These are phyloP conservation scores for Carpinus fangiana DNA, from an alignment of 306 rosid species.

Conservation along the genomic window DNA sequence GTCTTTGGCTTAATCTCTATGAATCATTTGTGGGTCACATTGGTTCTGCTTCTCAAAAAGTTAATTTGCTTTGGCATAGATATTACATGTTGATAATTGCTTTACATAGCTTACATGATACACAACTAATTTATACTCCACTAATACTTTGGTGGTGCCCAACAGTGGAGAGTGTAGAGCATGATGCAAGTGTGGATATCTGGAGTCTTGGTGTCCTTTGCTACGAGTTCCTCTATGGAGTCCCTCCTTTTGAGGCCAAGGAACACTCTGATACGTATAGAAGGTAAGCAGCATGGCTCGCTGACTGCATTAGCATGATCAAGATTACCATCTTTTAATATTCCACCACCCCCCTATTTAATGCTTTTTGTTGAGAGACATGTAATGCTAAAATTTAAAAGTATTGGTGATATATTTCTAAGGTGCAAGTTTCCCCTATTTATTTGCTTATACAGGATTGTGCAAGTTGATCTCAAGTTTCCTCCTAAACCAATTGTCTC, in stretches of 20 bases:
- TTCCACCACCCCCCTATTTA: not conserved
- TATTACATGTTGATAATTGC: not conserved
- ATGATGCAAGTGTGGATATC: constrained; percentile 96
- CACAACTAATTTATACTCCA: not conserved
- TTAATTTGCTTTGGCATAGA: not conserved
- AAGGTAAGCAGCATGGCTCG: constrained; percentile 49
- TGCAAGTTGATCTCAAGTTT: constrained; percentile 94
- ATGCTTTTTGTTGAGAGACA: not conserved
- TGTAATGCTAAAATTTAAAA: not conserved
- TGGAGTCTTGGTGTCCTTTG: constrained; percentile 99
- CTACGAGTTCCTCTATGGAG: constrained; percentile 96
- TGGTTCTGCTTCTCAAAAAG: not conserved
- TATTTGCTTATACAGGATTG: constrained; percentile 51
- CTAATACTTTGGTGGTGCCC: constrained; percentile 16
- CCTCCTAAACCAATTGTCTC: constrained; percentile 92
- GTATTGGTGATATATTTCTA: not conserved
- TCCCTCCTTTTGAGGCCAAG: constrained; percentile 97
- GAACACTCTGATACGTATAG: constrained; percentile 97
- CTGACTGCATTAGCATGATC: not conserved
- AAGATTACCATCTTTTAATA: not conserved
- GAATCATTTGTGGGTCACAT: not conserved
- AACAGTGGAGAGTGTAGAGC: constrained; percentile 97
- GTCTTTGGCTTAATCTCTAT: constrained; percentile 4
- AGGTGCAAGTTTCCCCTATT: no score
- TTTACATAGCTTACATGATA: not conserved